Evolutionary conservation across 495 filamentous ascomycete genomes (phyloP).

Genomic region (Penicillium nucicola): DNA sequence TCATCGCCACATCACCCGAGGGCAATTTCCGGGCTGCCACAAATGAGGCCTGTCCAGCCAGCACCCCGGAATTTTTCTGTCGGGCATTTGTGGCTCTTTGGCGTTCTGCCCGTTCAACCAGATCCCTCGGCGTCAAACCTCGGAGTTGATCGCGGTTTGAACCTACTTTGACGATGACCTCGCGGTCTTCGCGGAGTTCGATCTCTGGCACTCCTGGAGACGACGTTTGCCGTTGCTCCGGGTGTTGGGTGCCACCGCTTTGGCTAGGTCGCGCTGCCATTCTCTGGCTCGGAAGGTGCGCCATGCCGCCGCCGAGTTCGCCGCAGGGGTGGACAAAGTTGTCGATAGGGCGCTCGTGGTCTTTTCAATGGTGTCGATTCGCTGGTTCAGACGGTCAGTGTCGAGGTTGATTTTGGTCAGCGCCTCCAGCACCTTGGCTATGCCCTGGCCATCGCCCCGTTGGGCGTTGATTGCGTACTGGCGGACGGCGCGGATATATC

Average conservation of each 20-base stretch:
- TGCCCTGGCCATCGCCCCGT: slow-evolving; percentile 15
- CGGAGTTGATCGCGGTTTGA: too few species aligned
- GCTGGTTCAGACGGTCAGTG: slow-evolving; percentile 13
- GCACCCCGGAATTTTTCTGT: neutral
- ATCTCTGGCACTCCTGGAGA: slow-evolving; percentile 1
- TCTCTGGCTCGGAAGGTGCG: slow-evolving; percentile 5
- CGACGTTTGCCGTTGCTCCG: neutral
- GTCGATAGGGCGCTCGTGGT: neutral
- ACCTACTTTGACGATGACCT: too few species aligned
- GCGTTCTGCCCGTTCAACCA: too few species aligned
- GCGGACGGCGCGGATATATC: slow-evolving; percentile 3
- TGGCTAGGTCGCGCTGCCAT: neutral
- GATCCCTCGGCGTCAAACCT: too few species aligned
- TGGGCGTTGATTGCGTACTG: slow-evolving; percentile 18
- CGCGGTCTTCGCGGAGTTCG: neutral
- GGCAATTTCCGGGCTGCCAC: slow-evolving; percentile 13
- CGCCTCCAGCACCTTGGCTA: slow-evolving; percentile 15
- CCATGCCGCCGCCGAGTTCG: slow-evolving; percentile 8
- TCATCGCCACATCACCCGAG: slow-evolving; percentile 10
- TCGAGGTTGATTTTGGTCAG: slow-evolving; percentile 13
- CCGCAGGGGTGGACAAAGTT: slow-evolving; percentile 4
- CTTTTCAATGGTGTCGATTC: slow-evolving; percentile 13
- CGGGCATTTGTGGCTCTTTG: too few species aligned
- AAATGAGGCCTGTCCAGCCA: slow-evolving; percentile 4
- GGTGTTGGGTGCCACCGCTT: slow-evolving; percentile 1